Base-by-base conservation (phyloP, 495 filamentous ascomycete genomes). In the Penicillium steckii region DNA sequence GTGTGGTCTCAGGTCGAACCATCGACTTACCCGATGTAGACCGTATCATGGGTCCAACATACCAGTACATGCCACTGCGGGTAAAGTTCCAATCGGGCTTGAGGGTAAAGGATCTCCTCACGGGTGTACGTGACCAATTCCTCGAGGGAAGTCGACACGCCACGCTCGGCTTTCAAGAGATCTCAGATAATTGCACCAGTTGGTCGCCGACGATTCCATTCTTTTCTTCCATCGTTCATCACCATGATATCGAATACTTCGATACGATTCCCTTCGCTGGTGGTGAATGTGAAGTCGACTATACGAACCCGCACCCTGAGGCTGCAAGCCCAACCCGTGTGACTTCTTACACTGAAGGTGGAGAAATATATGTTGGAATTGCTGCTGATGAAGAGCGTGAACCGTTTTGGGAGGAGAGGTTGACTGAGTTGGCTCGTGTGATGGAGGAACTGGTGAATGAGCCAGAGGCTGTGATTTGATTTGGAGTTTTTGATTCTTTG, bases 1-100 rank as follows among this genome's bases (percentile, higher is more conserved):
- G 76, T 48, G 78, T 85, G 8, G 75, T 77, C 6, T 76, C 60
- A 8, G 82, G 67, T 41, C 46, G 76, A 47, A 66, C 66, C 3
- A 43, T 79, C 17, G 76, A 79, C 38, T 38, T 74, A 38, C 24
- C 68, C 19, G 59, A 61, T 24, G 62, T 72, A 1, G 71, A 81
- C 29, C 49, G 57, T 12, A 67, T 81, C 46, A 64, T 74, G 32
- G 72, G 72, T 3, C 69, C 69, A 3, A 67, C 62, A 24, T 63
- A 64, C 40, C 60, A 72, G 43, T 50, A 63, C 19, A 60, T 58
- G 9, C 68, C 68, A 7, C 29, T 66, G 0, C 50, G 70, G 33
- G 54, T 70, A 4, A 40, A 9, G n/a, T 67, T 70, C 38, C 21
- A 66, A 21, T 9, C 53, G 0, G 25, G 46, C 0, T 66, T 62